Evolutionary conservation across 441 rosid genomes (phyloP).

Genomic region (Isatis lusitanica): DNA sequence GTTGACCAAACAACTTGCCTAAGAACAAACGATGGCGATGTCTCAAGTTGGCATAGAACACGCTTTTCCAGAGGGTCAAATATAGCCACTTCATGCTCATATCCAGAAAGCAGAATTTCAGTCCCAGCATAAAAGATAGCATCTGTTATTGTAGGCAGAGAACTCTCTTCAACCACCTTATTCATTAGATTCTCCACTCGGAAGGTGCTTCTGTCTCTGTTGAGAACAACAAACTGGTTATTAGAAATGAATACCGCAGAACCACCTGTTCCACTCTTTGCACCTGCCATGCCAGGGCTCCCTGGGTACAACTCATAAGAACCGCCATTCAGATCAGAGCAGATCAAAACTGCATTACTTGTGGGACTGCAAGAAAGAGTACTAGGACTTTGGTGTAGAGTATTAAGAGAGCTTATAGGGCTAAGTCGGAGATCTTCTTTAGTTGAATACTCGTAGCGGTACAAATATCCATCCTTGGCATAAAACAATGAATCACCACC

Average conservation of each 20-base stretch:
- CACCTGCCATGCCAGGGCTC: constrained; percentile 66
- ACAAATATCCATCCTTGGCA: constrained; percentile 71
- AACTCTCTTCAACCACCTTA: constrained; percentile 68
- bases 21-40: constrained; percentile 79
- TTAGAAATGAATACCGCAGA: constrained; percentile 81
- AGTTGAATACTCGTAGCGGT: constrained; percentile 69
- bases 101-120: constrained; percentile 73
- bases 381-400: constrained; percentile 89
- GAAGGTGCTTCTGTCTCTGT: constrained; percentile 72
- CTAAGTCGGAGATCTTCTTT: constrained; percentile 69
- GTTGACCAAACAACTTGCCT: constrained; percentile 79
- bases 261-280: constrained; percentile 76
- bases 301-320: constrained; percentile 84
- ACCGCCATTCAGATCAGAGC: constrained; percentile 88
- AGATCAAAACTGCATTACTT: constrained; percentile 76
- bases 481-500: constrained; percentile 67
- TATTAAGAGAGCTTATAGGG: constrained; percentile 75
- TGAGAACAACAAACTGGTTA: constrained; percentile 80
- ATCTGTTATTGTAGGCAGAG: constrained; percentile 68
- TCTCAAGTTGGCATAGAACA: constrained; percentile 79
- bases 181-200: constrained; percentile 78
- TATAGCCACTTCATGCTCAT: constrained; percentile 73
- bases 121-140: constrained; percentile 87
- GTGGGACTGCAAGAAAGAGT: constrained; percentile 87
- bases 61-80: constrained; percentile 75